These are phyloP conservation scores for Fusarium sp. DNA, from an alignment of 2,329 filamentous ascomycete genomes.

Conservation along the genomic window DNA sequence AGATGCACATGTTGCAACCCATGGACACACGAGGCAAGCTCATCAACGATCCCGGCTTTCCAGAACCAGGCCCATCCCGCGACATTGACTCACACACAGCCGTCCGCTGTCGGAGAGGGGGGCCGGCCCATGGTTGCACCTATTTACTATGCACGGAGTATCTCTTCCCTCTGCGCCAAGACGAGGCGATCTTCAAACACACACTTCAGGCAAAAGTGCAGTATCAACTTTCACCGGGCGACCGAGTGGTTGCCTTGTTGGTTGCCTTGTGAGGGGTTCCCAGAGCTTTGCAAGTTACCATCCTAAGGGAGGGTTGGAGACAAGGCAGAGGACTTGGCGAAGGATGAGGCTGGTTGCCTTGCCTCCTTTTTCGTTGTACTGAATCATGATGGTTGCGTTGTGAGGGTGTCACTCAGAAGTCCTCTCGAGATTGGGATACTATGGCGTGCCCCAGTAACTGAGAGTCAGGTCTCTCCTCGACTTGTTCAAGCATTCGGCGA, in stretches of 20 bases:
- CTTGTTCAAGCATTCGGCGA: not conserved
- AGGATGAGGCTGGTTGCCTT: conserved; percentile 1
- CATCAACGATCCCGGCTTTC: not conserved
- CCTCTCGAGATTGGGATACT: not conserved
- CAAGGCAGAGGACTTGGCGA: not conserved
- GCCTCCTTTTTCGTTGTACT: not conserved
- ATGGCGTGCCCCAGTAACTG: not conserved
- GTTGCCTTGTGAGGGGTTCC: conserved; percentile 6
- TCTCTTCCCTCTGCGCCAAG: not conserved
- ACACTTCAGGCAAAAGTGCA: not conserved
- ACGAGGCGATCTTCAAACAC: not conserved
- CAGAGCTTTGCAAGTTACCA: not conserved
- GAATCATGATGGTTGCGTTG: not conserved
- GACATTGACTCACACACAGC: not conserved
- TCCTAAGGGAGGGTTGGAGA: not conserved
- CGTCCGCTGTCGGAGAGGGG: not conserved
- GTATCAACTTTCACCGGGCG: not conserved
- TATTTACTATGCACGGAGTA: not conserved
- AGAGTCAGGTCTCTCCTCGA: not conserved
- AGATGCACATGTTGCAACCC: conserved; percentile 1
- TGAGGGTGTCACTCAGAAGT: not conserved
- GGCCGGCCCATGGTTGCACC: not conserved
- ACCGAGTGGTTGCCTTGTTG: not conserved
- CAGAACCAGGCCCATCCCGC: not conserved
- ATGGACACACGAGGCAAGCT: not conserved